Evolutionary conservation across 768 basidiomycete genomes (phyloP).

Genomic region (Pleurotus ostreatus): DNA sequence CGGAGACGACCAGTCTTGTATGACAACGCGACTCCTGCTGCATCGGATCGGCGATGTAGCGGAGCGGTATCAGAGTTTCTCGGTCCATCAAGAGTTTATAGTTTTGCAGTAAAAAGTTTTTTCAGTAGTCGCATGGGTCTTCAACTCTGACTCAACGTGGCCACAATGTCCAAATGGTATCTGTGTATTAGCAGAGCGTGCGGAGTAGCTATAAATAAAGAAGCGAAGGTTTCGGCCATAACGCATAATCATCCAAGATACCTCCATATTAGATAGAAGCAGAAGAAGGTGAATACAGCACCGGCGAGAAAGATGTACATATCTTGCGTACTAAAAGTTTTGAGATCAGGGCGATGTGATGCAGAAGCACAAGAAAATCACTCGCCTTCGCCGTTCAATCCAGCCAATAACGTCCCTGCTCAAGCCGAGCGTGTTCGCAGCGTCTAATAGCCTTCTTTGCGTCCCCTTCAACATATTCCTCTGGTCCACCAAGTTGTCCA

Average conservation of each 20-base stretch:
- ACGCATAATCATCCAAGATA: slow-evolving; percentile 62
- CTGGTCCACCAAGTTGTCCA: slow-evolving; percentile 92
- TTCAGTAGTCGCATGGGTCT: not conserved
- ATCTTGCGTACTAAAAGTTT: slow-evolving; percentile 74
- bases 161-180: no score
- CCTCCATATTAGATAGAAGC: slow-evolving; percentile 90
- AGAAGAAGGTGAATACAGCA: slow-evolving; percentile 83
- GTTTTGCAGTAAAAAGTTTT: no score
- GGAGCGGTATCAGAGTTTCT: no score
- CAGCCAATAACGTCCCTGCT: slow-evolving; percentile 94
- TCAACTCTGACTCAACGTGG: no score
- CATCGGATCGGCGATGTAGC: no score
- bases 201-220: not conserved
- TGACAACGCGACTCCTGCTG: no score
- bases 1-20: no score
- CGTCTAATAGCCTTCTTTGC: slow-evolving; percentile 76
- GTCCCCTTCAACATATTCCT: slow-evolving; percentile 95
- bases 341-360: slow-evolving; percentile 3
- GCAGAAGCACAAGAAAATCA: slow-evolving; percentile 11
- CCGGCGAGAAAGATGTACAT: slow-evolving; percentile 91
- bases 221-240: not conserved
- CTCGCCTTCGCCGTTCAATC: slow-evolving; percentile 92
- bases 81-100: no score
- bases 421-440: slow-evolving; percentile 91
- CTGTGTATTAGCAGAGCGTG: no score